Evolutionary conservation across 345 rosid genomes (phyloP).

Genomic region (Citrus inodora): DNA sequence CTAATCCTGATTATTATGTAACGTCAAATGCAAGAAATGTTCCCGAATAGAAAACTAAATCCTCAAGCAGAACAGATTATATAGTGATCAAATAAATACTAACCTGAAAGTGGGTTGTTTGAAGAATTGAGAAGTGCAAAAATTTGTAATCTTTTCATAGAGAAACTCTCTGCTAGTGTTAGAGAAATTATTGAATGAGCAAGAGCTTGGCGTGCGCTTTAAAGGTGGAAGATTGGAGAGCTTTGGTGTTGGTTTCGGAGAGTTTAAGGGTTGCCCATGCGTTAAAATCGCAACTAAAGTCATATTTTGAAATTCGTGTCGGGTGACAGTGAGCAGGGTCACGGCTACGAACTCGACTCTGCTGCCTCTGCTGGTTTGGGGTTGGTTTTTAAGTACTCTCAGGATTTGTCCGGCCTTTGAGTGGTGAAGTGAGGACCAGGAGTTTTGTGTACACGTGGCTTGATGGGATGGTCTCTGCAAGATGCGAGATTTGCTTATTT

Average conservation of each 20-base stretch:
- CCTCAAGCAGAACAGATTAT: not conserved
- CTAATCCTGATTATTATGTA: constrained; percentile 34
- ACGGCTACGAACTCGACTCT: not conserved
- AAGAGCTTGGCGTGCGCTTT: not conserved
- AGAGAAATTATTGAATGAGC: not conserved
- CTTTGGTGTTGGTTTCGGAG: constrained; percentile 18
- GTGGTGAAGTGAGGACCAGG: not conserved
- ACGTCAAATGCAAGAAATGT: not conserved
- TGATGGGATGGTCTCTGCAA: constrained; percentile 1
- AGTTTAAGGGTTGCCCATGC: constrained; percentile 29
- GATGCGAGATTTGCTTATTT: not conserved
- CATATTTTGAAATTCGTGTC: constrained; percentile 23
- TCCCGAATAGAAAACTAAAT: not conserved
- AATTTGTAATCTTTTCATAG: not conserved
- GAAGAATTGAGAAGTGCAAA: constrained; percentile 16
- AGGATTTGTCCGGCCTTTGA: no score
- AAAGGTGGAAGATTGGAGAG: constrained; percentile 8
- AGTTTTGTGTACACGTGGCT: constrained; percentile 9
- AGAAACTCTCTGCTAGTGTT: constrained; percentile 10
- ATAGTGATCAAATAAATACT: not conserved
- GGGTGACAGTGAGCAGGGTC: not conserved
- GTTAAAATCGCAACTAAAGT: constrained; percentile 30
- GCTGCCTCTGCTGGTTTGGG: not conserved
- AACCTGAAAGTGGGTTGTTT: constrained; percentile 32
- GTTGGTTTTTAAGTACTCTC: not conserved